Conservation (phyloP, 1,284 basidiomycete species). For the Tremellales sp. region DNA sequence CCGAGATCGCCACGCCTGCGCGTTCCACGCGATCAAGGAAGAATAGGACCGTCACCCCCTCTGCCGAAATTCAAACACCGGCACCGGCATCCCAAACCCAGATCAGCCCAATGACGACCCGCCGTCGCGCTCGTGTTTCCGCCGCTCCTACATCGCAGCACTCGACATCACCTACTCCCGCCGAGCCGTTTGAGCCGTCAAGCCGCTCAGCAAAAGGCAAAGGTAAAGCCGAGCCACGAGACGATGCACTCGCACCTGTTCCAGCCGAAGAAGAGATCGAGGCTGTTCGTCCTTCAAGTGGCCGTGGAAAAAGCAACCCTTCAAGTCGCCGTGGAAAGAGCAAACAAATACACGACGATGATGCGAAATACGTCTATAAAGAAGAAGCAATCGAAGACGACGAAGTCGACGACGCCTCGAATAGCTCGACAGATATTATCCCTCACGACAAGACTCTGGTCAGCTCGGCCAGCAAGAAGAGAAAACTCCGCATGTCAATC, state of each 20-base stretch:
- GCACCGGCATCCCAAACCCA: neutral
- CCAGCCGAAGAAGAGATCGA: too few species aligned
- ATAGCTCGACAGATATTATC: neutral
- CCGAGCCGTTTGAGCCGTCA: too few species aligned
- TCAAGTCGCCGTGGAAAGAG: neutral
- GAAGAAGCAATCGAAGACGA: slow-evolving; percentile 5
- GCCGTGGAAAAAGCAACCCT: neutral
- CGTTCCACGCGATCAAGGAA: too few species aligned
- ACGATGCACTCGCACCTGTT: too few species aligned
- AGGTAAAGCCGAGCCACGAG: too few species aligned
- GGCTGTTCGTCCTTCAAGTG: too few species aligned
- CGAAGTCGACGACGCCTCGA: slow-evolving; percentile 2
- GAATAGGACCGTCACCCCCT: neutral
- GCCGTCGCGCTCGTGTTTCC: neutral
- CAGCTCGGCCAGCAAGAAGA: neutral
- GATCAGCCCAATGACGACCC: neutral
- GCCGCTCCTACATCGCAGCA: neutral
- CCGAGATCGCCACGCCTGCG: too few species aligned
- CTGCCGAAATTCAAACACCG: too few species aligned
- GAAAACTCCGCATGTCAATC: neutral
- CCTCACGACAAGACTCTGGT: neutral
- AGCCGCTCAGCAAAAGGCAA: neutral
- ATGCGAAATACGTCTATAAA: neutral
- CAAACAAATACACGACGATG: neutral
- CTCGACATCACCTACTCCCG: neutral